These are phyloP conservation scores for Tardiomyces depauwii DNA, from an alignment of 1,139 yeast species.

Conservation along the genomic window DNA sequence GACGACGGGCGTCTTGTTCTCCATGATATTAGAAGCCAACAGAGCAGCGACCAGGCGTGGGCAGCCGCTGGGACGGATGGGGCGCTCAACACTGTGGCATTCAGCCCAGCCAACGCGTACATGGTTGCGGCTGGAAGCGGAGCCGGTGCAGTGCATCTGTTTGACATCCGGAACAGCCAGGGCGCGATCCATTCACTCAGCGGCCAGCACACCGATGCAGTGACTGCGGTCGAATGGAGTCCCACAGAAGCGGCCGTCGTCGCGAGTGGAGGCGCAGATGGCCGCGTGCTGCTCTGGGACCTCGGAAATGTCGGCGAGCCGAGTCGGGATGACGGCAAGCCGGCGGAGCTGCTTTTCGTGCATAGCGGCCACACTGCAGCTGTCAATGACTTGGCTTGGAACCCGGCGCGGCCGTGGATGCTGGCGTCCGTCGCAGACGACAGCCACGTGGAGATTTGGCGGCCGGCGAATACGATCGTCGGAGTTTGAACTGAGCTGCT, in stretches of 20 bases:
- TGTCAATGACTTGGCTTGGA: conserved; percentile 84
- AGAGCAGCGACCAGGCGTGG: not conserved
- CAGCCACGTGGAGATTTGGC: conserved; percentile 82
- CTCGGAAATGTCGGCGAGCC: conserved; percentile 27
- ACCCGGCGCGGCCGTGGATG: conserved; percentile 63
- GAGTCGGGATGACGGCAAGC: conserved; percentile 17
- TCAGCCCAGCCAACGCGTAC: conserved; percentile 46
- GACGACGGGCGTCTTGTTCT: conserved; percentile 61
- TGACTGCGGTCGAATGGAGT: conserved; percentile 41
- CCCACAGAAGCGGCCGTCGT: conserved; percentile 35
- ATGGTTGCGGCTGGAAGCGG: conserved; percentile 63
- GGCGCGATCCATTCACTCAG: conserved; percentile 19
- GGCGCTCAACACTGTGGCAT: conserved; percentile 53
- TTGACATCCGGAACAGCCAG: conserved; percentile 52
- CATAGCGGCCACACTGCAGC: conserved; percentile 90
- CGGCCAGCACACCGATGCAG: conserved; percentile 43
- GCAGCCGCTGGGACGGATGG: conserved; percentile 5
- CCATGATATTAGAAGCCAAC: conserved; percentile 44
- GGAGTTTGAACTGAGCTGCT: no score
- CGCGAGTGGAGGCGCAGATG: conserved; percentile 67
- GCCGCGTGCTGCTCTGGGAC: conserved; percentile 63
- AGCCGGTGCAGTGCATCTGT: conserved; percentile 44
- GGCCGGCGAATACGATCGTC: conserved; percentile 18
- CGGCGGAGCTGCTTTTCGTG: conserved; percentile 40
- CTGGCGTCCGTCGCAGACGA: conserved; percentile 82